Evolutionary conservation across 257 asterid genomes (phyloP), one percentile per base, ranked within the genome.

Genomic region (Misopates orontium): DNA sequence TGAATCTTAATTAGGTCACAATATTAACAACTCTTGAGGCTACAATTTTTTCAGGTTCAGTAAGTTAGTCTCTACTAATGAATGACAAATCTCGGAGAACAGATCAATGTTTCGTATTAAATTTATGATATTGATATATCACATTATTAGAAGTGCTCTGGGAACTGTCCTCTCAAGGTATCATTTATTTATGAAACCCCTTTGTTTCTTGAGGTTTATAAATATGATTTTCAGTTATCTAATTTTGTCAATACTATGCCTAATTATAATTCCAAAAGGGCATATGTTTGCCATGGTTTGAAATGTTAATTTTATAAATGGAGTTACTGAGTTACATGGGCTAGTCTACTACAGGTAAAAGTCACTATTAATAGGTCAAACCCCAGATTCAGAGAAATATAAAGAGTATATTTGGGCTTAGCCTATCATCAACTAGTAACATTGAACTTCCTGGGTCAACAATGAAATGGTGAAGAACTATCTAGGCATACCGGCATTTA

Each of bases 401-500:
- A 61, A 18, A 41, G 23, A 5, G 55, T 23, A 23, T 8, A 62
- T 8, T 16, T 62, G 67, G 44, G 8, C 7, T 18, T n/a, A 25
- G 24, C 17, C 13, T 24, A n/a, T 62, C 44, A 42, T 45, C 20
- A n/a, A 61, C 3, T 10, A 21, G 53, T 53, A 61, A 44, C 8
- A 2, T 47, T 5, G 31, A 25, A 28, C 11, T 18, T n/a, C 11
- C 23, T 53, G 11, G 54, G 53, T 17, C 10, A 16, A 56, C 17
- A 41, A 17, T 18, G 5, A 67, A 56, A 13, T 48, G 8, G 49
- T 67, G 17, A 31, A 53, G 32, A 28, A 52, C 9, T 19, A 22
- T 45, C 8, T 24, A 28, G 42, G 60, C 45, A n/a, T 36, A 54
- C 54, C 64, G 17, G 14, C 55, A 55, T 67, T 73, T 24, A 36